A percentile compares a stretch with the other conserved stretches of the same genome.
Conservation (phyloP, 345 rosid genomes). For the Luvunga scandens region DNA sequence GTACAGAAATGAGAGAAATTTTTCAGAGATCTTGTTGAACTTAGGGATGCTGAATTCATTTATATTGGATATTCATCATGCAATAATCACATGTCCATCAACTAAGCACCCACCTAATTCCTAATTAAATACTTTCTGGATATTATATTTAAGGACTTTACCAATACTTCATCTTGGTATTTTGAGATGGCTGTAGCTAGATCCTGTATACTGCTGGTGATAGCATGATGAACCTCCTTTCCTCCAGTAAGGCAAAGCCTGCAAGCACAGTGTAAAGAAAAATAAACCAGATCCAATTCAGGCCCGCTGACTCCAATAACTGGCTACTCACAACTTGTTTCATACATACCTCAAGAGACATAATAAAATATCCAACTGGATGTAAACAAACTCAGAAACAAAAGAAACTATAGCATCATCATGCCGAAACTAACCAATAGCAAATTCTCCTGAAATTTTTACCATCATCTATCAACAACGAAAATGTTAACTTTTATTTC, state of each 20-base stretch:
- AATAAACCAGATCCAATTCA: neutral
- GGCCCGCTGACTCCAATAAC: neutral
- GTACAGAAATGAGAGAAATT: neutral
- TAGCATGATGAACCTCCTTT: constrained; percentile 92
- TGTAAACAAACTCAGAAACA: neutral
- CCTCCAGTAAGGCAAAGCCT: constrained; percentile 92
- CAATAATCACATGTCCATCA: neutral
- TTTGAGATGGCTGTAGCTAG: constrained; percentile 71
- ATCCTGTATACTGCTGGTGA: constrained; percentile 92
- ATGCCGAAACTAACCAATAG: neutral
- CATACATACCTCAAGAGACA: neutral
- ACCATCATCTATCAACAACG: neutral
- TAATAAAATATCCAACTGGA: constrained; percentile 7
- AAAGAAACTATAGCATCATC: neutral
- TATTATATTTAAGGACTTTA: constrained; percentile 32
- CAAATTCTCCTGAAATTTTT: neutral
- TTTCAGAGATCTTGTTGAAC: neutral
- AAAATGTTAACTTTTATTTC: neutral
- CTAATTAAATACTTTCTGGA: neutral
- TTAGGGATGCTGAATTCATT: neutral
- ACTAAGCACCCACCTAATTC: neutral
- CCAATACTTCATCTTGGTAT: constrained; percentile 96
- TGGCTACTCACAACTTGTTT: neutral
- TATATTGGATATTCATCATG: neutral
- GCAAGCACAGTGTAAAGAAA: constrained; percentile 13